Evolutionary conservation across 2,329 filamentous ascomycete species (phyloP).

Genomic region (Sclerotinia spermophila): DNA sequence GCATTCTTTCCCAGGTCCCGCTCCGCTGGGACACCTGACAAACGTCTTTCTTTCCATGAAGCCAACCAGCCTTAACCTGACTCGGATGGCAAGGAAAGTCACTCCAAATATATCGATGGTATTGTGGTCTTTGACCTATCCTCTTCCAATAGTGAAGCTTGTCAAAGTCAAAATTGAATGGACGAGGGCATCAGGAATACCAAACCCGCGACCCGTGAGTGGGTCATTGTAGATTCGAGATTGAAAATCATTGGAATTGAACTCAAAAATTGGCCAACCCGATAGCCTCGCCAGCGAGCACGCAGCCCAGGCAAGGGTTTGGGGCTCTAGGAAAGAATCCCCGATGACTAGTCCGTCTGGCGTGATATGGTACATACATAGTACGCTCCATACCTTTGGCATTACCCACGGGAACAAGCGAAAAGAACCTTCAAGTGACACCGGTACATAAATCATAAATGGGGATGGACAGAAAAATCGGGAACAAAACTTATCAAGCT

Average conservation of each 20-base stretch:
- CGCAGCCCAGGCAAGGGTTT: constrained; percentile 8
- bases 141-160: constrained; percentile 8
- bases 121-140: constrained; percentile 13
- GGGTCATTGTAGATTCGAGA: constrained; percentile 20
- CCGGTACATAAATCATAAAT: constrained; percentile 8
- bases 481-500: constrained; percentile 7
- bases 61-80: constrained; percentile 9
- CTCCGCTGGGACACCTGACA: constrained; percentile 11
- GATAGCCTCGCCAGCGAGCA: not conserved
- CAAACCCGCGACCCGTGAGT: constrained; percentile 20
- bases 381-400: not conserved
- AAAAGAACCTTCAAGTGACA: constrained; percentile 11
- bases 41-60: constrained; percentile 1
- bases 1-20: constrained; percentile 8
- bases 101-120: constrained; percentile 15
- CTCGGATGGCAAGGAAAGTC: not conserved
- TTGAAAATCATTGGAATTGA: constrained; percentile 9
- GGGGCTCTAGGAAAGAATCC: constrained; percentile 13
- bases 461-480: constrained; percentile 13
- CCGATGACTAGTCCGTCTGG: constrained; percentile 12
- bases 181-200: constrained; percentile 16
- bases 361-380: constrained; percentile 5
- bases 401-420: constrained; percentile 15
- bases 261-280: not conserved
- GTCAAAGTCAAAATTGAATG: constrained; percentile 2